Percentiles rank a stretch among this genome's conserved stretches.
These are phyloP conservation scores for Brasilioporus rufonigricans DNA, from an alignment of 768 basidiomycete genomes.

Conservation along the genomic window DNA sequence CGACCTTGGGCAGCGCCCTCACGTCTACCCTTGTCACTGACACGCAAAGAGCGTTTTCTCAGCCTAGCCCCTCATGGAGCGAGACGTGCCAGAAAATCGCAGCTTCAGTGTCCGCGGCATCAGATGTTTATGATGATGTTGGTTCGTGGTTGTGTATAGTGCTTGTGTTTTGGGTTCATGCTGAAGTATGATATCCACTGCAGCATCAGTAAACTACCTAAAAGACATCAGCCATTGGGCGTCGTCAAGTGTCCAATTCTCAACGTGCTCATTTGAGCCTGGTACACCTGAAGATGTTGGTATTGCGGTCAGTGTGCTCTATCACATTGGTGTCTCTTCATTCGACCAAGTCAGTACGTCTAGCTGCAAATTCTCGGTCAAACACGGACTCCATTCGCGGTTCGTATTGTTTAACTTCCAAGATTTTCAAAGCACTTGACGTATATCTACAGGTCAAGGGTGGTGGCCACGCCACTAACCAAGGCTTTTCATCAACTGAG, in stretches of 20 bases:
- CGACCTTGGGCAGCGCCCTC: background rate
- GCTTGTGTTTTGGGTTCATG: background rate
- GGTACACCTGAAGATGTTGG: no score
- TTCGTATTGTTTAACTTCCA: conserved; percentile 16
- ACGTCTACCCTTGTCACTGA: background rate
- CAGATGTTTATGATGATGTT: background rate
- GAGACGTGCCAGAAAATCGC: conserved; percentile 2
- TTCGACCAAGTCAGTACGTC: background rate
- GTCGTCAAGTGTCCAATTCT: conserved; percentile 14
- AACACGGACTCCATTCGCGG: conserved; percentile 35
- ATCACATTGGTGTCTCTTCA: background rate
- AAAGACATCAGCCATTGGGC: background rate
- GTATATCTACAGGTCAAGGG: conserved; percentile 48
- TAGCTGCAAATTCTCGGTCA: conserved; percentile 35
- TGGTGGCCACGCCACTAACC: conserved; percentile 56
- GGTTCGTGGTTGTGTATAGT: background rate
- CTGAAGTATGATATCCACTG: background rate
- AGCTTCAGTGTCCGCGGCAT: conserved; percentile 2
- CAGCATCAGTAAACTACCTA: background rate
- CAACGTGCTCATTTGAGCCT: background rate
- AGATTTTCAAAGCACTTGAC: background rate
- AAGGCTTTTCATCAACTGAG: conserved; percentile 53
- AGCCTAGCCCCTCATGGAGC: background rate
- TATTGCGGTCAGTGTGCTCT: no score
- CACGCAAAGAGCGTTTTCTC: background rate